Evolutionary conservation across 2,329 filamentous ascomycete genomes (phyloP).

Genomic region (Capronia coronata): DNA sequence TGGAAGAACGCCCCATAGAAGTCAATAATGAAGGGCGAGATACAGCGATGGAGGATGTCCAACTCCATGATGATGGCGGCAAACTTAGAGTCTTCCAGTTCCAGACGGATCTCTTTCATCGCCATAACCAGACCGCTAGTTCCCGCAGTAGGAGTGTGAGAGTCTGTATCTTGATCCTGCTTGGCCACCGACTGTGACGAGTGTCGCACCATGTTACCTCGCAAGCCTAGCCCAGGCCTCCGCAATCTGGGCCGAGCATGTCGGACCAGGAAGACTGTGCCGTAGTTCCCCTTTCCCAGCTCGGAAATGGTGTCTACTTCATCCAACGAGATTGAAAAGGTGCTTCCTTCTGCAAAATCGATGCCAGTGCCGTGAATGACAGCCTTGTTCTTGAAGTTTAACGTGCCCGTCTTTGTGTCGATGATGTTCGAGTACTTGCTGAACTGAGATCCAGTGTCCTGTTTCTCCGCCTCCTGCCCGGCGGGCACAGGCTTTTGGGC

Average conservation of each 20-base stretch:
- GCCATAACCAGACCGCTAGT: conserved; percentile 81
- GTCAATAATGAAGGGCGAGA: conserved; percentile 94
- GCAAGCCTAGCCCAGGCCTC: conserved; percentile 53
- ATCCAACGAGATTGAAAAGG: conserved; percentile 89
- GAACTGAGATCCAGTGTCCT: conserved; percentile 45
- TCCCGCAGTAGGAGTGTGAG: conserved; percentile 32
- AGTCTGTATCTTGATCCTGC: conserved; percentile 29
- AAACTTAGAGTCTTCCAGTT: conserved; percentile 95
- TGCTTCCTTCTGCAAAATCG: conserved; percentile 82
- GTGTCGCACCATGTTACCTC: conserved; percentile 50
- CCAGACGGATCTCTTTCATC: conserved; percentile 96
- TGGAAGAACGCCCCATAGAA: conserved; percentile 99
- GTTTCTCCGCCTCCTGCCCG: conserved; percentile 16
- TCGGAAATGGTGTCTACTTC: conserved; percentile 91
- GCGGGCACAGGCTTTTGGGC: conserved; percentile 44
- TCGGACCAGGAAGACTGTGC: conserved; percentile 92
- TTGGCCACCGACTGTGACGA: conserved; percentile 24
- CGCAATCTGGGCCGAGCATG: conserved; percentile 67
- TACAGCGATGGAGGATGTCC: conserved; percentile 88
- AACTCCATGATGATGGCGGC: conserved; percentile 96
- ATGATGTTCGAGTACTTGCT: conserved; percentile 74
- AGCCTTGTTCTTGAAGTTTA: conserved; percentile 90
- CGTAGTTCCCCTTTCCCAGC: conserved; percentile 95
- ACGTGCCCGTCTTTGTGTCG: conserved; percentile 80
- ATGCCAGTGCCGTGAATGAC: conserved; percentile 83